Evolutionary conservation across 306 rosid species (phyloP), one percentile per base, ranked within the genome.

Genomic region (Albizia julibrissin): DNA sequence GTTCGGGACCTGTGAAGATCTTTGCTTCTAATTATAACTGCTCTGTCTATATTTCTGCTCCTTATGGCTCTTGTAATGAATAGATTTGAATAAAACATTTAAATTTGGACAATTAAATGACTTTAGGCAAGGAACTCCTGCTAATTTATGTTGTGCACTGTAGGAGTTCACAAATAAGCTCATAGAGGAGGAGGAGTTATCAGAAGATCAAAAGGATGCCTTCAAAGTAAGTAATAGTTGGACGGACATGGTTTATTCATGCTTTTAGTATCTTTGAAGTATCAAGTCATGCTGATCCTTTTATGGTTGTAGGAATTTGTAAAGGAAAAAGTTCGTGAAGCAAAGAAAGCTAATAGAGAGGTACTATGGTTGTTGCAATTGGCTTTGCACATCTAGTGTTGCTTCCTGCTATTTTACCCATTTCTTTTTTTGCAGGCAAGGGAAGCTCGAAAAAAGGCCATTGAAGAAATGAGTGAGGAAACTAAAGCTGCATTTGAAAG

Each of bases 381-480:
- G 66, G 66, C 74, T 80, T n/a, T 81, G 66, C 61, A 33, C 13
- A 42, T 31, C 33, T 3, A 40, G 31, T 68, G 12, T 46, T 61
- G 69, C 42, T 39, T 50, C 77, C 37, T 61, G 64, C 29, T 21
- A 52, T 62, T n/a, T 49, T 31, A 49, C 71, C 34, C 52, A 40
- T 75, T 81, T 61, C 37, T 10, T 82, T 65, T 74, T 4, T 43
- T 69, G 16, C 76, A 93, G 97, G 97, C 91, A 33, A 93, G 88
- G 87, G 92, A 91, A 79, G 88, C 91, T 43, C 86, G 93, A 33
- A 88, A 72, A 78, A 89, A 87, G 43, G 92, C 90, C 64, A 74
- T 87, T 78, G 89, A 87, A 85, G 94, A 91, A 86, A 91, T 92
- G 97, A 92, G 90, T 54, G 88, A 79, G 33, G 95, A 91, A 85